phyloP scores from a whole-genome alignment of 345 rosid species.

The Bruguiera sexangula region DNA sequence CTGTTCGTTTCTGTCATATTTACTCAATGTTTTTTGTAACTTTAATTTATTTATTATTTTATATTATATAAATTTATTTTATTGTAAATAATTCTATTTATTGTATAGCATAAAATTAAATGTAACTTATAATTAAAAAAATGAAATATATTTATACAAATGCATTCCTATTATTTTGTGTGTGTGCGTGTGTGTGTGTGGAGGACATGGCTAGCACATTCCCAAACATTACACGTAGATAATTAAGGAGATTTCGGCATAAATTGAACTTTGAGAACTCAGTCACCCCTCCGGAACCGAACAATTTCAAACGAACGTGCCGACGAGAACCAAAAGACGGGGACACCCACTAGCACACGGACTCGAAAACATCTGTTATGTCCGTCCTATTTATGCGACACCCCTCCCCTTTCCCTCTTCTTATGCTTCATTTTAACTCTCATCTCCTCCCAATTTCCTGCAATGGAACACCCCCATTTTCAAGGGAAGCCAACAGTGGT shows the following conservation, averaged over 20 bases:
- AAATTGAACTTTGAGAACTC: constrained; percentile 18
- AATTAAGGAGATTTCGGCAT: background rate
- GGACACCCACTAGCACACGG: constrained; percentile 48
- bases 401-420: background rate
- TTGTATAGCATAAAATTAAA: no score
- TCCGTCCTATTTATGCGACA: constrained; percentile 18
- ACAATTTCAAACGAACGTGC: constrained; percentile 25
- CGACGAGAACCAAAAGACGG: constrained; percentile 36
- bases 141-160: no score
- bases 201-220: constrained; percentile 29
- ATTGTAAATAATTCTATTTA: no score
- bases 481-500: constrained; percentile 21
- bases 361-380: constrained; percentile 9
- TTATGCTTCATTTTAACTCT: background rate
- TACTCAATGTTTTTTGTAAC: no score
- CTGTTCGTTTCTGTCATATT: no score
- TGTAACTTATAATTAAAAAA: no score
- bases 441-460: background rate
- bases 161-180: no score
- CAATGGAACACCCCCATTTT: constrained; percentile 38
- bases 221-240: background rate
- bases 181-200: no score
- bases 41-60: no score
- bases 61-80: no score
- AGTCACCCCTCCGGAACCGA: constrained; percentile 12